A percentile compares a stretch with the other conserved stretches of the same genome.
Evolutionary conservation across 345 rosid species (phyloP).

Genomic region (Barbarea vulgaris): DNA sequence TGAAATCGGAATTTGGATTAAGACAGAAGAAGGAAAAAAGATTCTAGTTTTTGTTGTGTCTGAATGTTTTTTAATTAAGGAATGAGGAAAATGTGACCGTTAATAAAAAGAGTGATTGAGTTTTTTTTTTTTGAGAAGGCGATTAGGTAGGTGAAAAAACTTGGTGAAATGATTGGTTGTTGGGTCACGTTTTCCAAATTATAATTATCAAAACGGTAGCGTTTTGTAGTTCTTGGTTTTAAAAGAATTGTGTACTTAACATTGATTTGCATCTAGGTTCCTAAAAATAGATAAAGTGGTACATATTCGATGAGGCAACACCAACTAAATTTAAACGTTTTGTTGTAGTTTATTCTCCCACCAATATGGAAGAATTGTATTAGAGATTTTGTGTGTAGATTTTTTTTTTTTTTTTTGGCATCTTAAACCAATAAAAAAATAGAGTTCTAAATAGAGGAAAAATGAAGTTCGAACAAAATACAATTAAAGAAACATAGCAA

Average conservation of each 20-base stretch:
- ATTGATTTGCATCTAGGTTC: constrained; percentile 38
- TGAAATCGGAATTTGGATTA: neutral
- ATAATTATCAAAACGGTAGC: neutral
- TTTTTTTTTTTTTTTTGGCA: neutral
- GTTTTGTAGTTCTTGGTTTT: neutral
- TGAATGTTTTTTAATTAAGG: constrained; percentile 17
- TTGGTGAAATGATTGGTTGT: constrained; percentile 33
- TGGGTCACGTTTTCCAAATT: constrained; percentile 43
- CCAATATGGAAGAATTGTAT: neutral
- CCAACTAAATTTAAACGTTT: neutral
- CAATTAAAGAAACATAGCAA: too few relatives aligned
- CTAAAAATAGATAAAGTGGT: neutral
- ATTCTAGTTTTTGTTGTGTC: neutral
- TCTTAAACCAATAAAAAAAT: neutral
- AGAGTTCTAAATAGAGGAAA: neutral
- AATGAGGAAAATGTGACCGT: constrained; percentile 36
- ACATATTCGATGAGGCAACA: neutral
- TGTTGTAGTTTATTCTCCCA: neutral
- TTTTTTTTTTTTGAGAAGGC: neutral
- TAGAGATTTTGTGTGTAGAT: neutral
- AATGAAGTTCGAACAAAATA: too few relatives aligned
- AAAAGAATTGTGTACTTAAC: constrained; percentile 30
- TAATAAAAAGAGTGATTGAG: constrained; percentile 23
- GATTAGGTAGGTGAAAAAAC: constrained; percentile 29
- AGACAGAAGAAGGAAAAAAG: neutral